Evolutionary conservation across 2,329 filamentous ascomycete species (phyloP), one percentile per base, ranked within the genome.

Genomic region (Phaeosphaeria sp.): DNA sequence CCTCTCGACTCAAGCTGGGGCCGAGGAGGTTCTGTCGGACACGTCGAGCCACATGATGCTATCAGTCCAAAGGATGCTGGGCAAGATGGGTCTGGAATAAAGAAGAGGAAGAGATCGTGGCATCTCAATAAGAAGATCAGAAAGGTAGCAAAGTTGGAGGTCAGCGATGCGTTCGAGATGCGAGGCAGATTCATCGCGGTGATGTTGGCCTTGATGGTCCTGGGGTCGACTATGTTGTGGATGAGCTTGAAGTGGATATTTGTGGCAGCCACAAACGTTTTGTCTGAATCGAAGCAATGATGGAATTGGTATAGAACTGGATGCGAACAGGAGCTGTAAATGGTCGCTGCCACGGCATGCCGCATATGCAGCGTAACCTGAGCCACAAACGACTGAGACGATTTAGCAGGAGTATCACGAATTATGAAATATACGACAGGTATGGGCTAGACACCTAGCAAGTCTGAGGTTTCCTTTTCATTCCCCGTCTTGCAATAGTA

Each of bases 81-180:
- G 43, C 42, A 55, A 45, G 24, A 21, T 39, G 22, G 46, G 13
- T 22, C 8, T 17, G 56, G 36, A n/a, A 51, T 51, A 30, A 59
- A 61, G 49, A 68, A 73, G 51, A 73, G 65, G 25, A 62, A 53
- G 25, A 51, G 52, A 49, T 60, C 67, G 20, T 81, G 79, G 79
- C 74, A 77, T 61, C 52, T 75, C 18, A 63, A 74, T 20, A 79
- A 75, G 68, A 81, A 79, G 68, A 78, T 80, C 43, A 66, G 83
- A 58, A 86, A 87, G 71, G 78, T 91, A 52, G 82, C 88, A 68
- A 83, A 78, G 70, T 79, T 88, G 80, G 86, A 91, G 72, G 81
- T 87, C 17, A 81, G 80, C 2, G 87, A 90, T 67, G 88, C 88
- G 2, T 87, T 91, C 61, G 83, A 84, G 70, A 79, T 89, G 71